Percentiles rank a stretch among this genome's conserved stretches.
These are phyloP conservation scores for Juncus effusus DNA, from an alignment of 176 grass and related monocot species.

Conservation along the genomic window DNA sequence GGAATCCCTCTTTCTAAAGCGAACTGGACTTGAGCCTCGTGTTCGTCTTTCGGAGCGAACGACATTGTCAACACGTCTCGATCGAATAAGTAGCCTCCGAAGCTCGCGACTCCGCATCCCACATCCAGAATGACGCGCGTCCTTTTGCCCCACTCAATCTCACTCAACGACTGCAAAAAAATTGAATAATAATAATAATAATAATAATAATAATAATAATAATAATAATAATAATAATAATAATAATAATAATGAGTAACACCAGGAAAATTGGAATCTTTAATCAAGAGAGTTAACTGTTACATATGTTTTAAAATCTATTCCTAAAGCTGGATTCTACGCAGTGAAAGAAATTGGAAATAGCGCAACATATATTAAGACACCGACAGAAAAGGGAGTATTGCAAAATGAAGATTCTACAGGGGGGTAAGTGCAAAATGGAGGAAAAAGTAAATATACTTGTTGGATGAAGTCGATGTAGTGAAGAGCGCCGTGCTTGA, in stretches of 20 bases:
- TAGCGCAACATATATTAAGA: too few species aligned
- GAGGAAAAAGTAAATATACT: constrained; percentile 27
- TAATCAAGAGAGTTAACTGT: too few species aligned
- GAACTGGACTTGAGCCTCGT: constrained; percentile 89
- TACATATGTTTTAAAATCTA: too few species aligned
- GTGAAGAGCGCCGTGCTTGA: constrained; percentile 68
- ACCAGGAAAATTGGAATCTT: too few species aligned
- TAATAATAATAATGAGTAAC: too few species aligned
- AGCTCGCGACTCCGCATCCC: constrained; percentile 84
- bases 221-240: too few species aligned
- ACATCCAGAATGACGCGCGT: constrained; percentile 63
- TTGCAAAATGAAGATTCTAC: not conserved
- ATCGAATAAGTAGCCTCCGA: constrained; percentile 75
- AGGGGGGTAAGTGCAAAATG: not conserved
- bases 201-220: too few species aligned
- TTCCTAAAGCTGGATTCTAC: too few species aligned
- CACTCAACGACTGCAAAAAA: constrained; percentile 50
- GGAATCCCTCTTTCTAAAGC: constrained; percentile 92
- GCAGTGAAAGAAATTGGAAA: too few species aligned
- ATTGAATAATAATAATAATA: not conserved
- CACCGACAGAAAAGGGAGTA: not conserved
- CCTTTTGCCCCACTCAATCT: constrained; percentile 68
- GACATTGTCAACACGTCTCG: constrained; percentile 82
- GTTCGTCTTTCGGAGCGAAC: constrained; percentile 89
- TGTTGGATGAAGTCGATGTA: constrained; percentile 82